Evolutionary conservation across 441 rosid genomes (phyloP).

Genomic region (Kokia cookei): DNA sequence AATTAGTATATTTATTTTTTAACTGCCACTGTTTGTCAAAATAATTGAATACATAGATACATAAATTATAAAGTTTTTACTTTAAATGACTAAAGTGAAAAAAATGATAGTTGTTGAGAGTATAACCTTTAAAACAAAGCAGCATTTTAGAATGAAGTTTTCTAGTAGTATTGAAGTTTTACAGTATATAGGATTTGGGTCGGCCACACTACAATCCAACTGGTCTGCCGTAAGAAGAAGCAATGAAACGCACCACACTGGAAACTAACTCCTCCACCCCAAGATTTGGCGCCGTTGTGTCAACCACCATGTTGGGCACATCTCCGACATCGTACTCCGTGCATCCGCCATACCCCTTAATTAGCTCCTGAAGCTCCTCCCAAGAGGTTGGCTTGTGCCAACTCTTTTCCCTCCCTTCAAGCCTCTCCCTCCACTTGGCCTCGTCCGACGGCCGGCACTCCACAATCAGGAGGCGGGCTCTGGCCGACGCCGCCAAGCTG

Average conservation of each 20-base stretch:
- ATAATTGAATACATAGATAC: too few relatives aligned
- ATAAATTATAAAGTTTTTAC: too few relatives aligned
- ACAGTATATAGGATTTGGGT: background rate
- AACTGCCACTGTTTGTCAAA: too few relatives aligned
- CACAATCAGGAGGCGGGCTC: constrained; percentile 32
- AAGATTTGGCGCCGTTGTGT: constrained; percentile 27
- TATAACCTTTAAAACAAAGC: too few relatives aligned
- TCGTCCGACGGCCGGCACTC: constrained; percentile 52
- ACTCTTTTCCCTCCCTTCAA: constrained; percentile 35
- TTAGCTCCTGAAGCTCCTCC: constrained; percentile 45
- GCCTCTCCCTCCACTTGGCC: constrained; percentile 45
- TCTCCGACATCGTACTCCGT: constrained; percentile 48
- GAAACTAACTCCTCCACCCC: constrained; percentile 24
- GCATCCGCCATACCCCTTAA: constrained; percentile 51
- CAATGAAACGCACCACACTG: constrained; percentile 28
- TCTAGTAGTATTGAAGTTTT: background rate
- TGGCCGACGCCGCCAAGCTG: constrained; percentile 23
- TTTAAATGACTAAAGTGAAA: too few relatives aligned
- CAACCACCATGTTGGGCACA: constrained; percentile 45
- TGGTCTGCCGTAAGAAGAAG: background rate
- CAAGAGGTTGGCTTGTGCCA: constrained; percentile 72
- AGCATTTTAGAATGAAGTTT: too few relatives aligned
- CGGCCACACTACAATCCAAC: background rate
- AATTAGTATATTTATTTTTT: too few relatives aligned
- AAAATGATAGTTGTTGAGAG: too few relatives aligned